phyloP scores from a whole-genome alignment of 1,284 basidiomycete genomes.

The Heterobasidion occidentale region DNA sequence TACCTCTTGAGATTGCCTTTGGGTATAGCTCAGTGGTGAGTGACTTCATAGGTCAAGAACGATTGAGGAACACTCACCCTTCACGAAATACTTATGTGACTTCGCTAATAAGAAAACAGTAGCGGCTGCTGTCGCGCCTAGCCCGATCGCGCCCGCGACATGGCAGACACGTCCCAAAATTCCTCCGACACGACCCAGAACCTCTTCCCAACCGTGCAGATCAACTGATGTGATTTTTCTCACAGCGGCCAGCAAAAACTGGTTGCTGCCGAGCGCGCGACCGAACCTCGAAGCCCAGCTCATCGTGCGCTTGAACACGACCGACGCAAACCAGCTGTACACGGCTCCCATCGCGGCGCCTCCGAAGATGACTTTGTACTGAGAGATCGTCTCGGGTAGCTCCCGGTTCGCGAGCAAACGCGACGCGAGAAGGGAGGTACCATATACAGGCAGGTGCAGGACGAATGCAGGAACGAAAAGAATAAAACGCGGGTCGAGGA shows the following conservation, averaged over 20 bases:
- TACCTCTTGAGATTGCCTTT: constrained; percentile 29
- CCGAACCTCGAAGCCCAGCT: background rate
- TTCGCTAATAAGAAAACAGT: no score
- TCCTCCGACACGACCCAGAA: no score
- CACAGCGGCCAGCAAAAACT: background rate
- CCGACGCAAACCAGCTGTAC: constrained; percentile 12
- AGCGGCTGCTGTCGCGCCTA: no score
- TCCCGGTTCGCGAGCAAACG: background rate
- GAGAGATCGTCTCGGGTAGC: constrained; percentile 2
- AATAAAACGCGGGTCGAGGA: constrained; percentile 5
- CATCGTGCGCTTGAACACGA: constrained; percentile 6
- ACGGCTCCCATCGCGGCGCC: constrained; percentile 4
- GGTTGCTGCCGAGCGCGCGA: background rate
- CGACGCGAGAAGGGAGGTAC: background rate
- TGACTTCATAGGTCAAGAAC: no score
- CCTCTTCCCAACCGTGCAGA: no score
- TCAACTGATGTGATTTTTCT: no score
- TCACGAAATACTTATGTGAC: no score
- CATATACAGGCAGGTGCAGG: constrained; percentile 5
- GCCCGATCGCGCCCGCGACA: no score
- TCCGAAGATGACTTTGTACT: constrained; percentile 4
- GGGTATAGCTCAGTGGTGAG: background rate
- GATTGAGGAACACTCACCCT: no score
- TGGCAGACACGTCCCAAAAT: no score
- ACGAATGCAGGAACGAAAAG: constrained; percentile 4